Percentiles rank a stretch among this genome's conserved stretches.
These are phyloP conservation scores for Mycothermus thermophilus DNA, from an alignment of 495 filamentous ascomycete species.

Conservation along the genomic window DNA sequence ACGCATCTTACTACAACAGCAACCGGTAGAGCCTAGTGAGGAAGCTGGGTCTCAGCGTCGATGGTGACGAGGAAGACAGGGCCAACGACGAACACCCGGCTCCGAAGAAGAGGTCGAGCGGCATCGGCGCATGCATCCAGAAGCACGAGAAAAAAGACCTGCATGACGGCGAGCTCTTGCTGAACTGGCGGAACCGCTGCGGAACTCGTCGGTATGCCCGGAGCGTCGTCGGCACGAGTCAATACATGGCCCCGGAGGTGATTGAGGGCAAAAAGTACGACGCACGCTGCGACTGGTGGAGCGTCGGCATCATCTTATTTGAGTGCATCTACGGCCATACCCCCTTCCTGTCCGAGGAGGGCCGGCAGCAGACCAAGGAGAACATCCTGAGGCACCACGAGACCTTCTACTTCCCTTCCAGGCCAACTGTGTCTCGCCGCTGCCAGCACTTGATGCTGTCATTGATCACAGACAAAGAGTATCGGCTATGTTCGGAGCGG, in stretches of 20 bases:
- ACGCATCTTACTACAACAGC: conserved; percentile 68
- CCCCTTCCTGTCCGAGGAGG: conserved; percentile 71
- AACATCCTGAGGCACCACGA: conserved; percentile 50
- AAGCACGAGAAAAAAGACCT: conserved; percentile 32
- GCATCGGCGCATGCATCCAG: conserved; percentile 33
- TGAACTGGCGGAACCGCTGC: conserved; percentile 66
- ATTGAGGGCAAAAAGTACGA: conserved; percentile 74
- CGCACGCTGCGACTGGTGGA: conserved; percentile 94
- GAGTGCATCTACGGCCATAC: conserved; percentile 90
- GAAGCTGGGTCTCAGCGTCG: conserved; percentile 57
- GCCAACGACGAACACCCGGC: conserved; percentile 32
- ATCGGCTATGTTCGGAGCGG: conserved; percentile 55
- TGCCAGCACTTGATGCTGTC: conserved; percentile 59
- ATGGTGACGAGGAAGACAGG: conserved; percentile 62
- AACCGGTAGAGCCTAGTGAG: conserved; percentile 65
- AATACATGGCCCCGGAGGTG: conserved; percentile 96
- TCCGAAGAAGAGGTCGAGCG: conserved; percentile 32
- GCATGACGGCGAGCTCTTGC: conserved; percentile 37
- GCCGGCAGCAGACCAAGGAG: conserved; percentile 58
- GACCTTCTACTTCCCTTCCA: conserved; percentile 49
- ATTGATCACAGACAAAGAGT: conserved; percentile 64
- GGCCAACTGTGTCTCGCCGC: conserved; percentile 42
- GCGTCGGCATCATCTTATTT: conserved; percentile 80
- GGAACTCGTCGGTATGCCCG: conserved; percentile 60
- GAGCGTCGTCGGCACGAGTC: conserved; percentile 88